A percentile compares a stretch with the other conserved stretches of the same genome.
These are phyloP conservation scores for Sporothrix brunneoviolacea DNA, from an alignment of 2,329 filamentous ascomycete genomes.

Conservation along the genomic window DNA sequence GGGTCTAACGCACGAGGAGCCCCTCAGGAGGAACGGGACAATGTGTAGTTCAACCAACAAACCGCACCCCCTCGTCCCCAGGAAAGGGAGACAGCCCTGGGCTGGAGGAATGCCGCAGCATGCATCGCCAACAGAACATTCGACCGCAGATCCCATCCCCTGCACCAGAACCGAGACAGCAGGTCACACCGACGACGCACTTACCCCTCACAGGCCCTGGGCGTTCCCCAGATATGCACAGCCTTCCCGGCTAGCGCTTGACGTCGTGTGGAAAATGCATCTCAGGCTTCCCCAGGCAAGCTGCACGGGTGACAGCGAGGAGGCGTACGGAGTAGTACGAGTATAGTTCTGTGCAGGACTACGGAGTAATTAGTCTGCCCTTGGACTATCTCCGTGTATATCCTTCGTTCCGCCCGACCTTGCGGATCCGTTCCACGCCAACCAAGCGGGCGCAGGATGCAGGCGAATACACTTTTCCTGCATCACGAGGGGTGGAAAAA, in stretches of 20 bases:
- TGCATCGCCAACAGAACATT: too few relatives aligned
- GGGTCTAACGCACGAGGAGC: background rate
- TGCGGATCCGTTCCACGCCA: slow-evolving; percentile 10
- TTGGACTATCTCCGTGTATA: background rate
- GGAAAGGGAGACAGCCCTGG: too few relatives aligned
- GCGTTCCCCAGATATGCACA: background rate
- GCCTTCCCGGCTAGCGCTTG: background rate
- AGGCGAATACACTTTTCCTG: background rate
- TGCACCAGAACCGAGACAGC: background rate
- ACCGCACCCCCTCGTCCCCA: too few relatives aligned
- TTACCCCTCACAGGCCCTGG: slow-evolving; percentile 2
- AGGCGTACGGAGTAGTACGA: too few relatives aligned
- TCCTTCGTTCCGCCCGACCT: slow-evolving; percentile 8
- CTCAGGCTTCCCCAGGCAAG: too few relatives aligned
- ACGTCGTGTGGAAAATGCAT: too few relatives aligned
- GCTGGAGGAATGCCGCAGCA: too few relatives aligned
- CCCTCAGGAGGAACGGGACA: too few relatives aligned
- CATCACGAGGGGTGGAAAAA: slow-evolving; percentile 1
- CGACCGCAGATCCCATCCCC: background rate
- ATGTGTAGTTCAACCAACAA: too few relatives aligned
- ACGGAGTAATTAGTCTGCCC: background rate
- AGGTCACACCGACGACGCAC: background rate
- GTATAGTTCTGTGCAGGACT: too few relatives aligned
- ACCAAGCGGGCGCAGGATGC: background rate
- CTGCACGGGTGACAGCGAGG: too few relatives aligned